Conservation (phyloP, 305 asterid species). For the Fraxinus angustifolia region DNA sequence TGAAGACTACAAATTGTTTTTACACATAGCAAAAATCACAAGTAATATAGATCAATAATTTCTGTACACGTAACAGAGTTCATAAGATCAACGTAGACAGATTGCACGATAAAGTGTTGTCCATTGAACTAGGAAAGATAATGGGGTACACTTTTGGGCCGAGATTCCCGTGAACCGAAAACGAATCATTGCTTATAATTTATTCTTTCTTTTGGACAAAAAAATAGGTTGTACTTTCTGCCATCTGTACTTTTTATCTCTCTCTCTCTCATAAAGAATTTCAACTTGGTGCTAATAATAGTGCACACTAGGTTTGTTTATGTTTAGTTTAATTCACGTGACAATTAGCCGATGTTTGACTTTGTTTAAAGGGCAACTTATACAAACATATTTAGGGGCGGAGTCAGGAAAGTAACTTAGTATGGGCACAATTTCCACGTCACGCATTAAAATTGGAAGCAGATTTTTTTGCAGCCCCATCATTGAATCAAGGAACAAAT, state of each 20-base stretch:
- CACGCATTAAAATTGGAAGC: conserved; percentile 66
- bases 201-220: not conserved
- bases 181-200: not conserved
- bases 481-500: conserved; percentile 36
- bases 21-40: too few species aligned
- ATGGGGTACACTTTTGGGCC: not conserved
- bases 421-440: conserved; percentile 45
- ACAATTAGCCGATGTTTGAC: not conserved
- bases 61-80: not conserved
- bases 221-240: not conserved
- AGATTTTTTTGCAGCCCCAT: conserved; percentile 39
- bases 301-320: not conserved
- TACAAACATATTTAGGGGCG: too few species aligned
- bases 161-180: not conserved
- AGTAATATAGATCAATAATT: too few species aligned
- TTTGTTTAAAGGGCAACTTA: not conserved
- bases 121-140: not conserved
- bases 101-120: not conserved
- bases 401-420: too few species aligned
- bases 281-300: not conserved
- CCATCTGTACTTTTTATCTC: not conserved
- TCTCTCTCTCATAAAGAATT: not conserved
- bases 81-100: not conserved
- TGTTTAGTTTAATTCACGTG: not conserved
- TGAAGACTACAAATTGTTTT: not conserved